Percentiles rank a stretch among this genome's conserved stretches.
Evolutionary conservation across 2,329 filamentous ascomycete species (phyloP).

Genomic region (Pezicula carpinea): DNA sequence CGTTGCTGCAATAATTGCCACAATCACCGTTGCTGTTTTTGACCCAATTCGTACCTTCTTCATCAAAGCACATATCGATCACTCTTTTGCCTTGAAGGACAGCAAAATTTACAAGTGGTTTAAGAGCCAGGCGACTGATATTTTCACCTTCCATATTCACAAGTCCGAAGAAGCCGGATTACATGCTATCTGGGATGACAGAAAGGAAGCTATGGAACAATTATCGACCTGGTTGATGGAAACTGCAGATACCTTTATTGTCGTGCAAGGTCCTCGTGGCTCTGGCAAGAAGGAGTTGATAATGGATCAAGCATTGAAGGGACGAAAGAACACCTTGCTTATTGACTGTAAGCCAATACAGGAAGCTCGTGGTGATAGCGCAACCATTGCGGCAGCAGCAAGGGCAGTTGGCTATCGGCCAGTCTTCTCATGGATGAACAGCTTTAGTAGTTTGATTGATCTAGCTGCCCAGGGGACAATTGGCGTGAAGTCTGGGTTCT

Average conservation of each 20-base stretch:
- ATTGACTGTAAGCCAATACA: conserved; percentile 93
- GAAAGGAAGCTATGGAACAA: conserved; percentile 75
- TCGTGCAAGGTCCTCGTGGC: conserved; percentile 86
- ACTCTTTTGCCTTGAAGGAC: conserved; percentile 68
- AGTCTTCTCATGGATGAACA: conserved; percentile 96
- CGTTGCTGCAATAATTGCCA: conserved; percentile 74
- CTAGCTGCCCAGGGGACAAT: conserved; percentile 91
- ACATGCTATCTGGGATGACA: conserved; percentile 73
- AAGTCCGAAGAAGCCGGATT: conserved; percentile 64
- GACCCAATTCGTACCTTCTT: conserved; percentile 94
- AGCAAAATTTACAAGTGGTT: conserved; percentile 77
- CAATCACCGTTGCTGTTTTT: conserved; percentile 81
- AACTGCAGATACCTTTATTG: conserved; percentile 85
- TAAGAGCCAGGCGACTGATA: conserved; percentile 63
- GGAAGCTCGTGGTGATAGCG: conserved; percentile 82
- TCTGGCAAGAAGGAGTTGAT: conserved; percentile 89
- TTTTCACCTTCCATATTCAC: conserved; percentile 54
- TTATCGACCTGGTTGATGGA: conserved; percentile 84
- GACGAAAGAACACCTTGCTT: conserved; percentile 71
- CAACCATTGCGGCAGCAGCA: conserved; percentile 79
- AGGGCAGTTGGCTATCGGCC: conserved; percentile 83
- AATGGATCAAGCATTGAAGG: conserved; percentile 74
- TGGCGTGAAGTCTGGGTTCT: conserved; percentile 90
- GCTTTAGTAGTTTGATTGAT: conserved; percentile 85
- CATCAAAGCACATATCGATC: conserved; percentile 81